Evolutionary conservation across 2,329 filamentous ascomycete genomes (phyloP).

Genomic region (Parascedosporium putredinis): DNA sequence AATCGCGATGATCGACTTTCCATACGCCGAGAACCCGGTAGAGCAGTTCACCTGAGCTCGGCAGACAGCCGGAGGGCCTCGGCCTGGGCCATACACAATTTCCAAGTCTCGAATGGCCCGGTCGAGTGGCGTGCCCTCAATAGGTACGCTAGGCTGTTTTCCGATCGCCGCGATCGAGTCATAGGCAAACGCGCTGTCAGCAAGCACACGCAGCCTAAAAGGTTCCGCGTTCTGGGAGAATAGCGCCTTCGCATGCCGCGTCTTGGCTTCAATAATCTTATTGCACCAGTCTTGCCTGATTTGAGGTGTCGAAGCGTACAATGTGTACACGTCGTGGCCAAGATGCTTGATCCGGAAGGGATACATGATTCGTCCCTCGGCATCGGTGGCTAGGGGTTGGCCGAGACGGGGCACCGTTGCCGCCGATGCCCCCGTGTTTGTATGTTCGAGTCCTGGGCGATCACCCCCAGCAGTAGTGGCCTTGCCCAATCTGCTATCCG

Average conservation of each 20-base stretch:
- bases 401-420: constrained; percentile 28
- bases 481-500: constrained; percentile 48
- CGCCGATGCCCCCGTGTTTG: constrained; percentile 56
- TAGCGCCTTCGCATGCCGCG: constrained; percentile 77
- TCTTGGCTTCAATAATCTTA: constrained; percentile 92
- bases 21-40: constrained; percentile 75
- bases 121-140: constrained; percentile 85
- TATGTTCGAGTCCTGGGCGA: constrained; percentile 55
- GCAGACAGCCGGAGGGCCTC: constrained; percentile 68
- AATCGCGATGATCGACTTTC: constrained; percentile 81
- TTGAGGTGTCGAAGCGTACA: constrained; percentile 70
- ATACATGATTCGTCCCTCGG: constrained; percentile 75
- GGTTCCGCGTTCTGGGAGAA: constrained; percentile 92
- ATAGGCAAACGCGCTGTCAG: constrained; percentile 83
- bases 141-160: constrained; percentile 57
- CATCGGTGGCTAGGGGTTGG: constrained; percentile 46
- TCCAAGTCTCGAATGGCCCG: constrained; percentile 85
- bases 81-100: constrained; percentile 58
- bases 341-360: constrained; percentile 95
- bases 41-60: constrained; percentile 85
- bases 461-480: constrained; percentile 38
- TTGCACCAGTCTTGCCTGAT: constrained; percentile 81
- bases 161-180: constrained; percentile 51
- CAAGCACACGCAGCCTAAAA: constrained; percentile 83
- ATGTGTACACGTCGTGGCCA: constrained; percentile 82